phyloP scores from a whole-genome alignment of 2,329 filamentous ascomycete species.

The Hymenoscyphus fructigenus region DNA sequence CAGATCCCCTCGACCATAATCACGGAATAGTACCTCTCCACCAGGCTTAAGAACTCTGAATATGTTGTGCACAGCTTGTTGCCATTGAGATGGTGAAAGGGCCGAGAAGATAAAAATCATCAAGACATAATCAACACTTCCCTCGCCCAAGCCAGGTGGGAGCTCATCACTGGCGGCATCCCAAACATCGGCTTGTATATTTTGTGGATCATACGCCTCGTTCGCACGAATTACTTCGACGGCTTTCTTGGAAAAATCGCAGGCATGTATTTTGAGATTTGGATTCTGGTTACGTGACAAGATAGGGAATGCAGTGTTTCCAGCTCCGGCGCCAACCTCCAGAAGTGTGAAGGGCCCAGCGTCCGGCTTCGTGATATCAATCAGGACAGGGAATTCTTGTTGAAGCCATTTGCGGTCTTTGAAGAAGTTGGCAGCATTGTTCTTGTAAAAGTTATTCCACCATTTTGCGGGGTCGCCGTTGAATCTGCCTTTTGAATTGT shows the following conservation, averaged over 20 bases:
- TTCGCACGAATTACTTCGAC: conserved; percentile 88
- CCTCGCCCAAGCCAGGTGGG: conserved; percentile 73
- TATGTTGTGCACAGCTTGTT: conserved; percentile 76
- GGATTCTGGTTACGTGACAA: conserved; percentile 81
- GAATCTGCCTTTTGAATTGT: conserved; percentile 65
- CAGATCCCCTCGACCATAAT: conserved; percentile 93
- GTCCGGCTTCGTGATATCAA: conserved; percentile 67
- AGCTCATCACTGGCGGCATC: conserved; percentile 74
- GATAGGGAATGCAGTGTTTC: conserved; percentile 94
- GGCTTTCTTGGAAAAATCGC: conserved; percentile 93
- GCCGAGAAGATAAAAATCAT: conserved; percentile 98
- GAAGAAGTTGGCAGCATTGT: conserved; percentile 97
- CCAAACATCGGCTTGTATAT: conserved; percentile 92
- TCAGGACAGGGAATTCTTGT: conserved; percentile 92
- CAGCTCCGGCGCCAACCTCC: conserved; percentile 92
- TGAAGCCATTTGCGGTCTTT: conserved; percentile 97
- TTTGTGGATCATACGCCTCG: conserved; percentile 68
- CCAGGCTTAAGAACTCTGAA: conserved; percentile 83
- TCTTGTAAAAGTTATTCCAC: conserved; percentile 99
- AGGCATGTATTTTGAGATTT: conserved; percentile 81
- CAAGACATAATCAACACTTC: conserved; percentile 85
- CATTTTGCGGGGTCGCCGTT: conserved; percentile 89
- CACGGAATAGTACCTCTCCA: conserved; percentile 90
- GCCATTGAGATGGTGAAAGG: conserved; percentile 81
- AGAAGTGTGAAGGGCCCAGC: conserved; percentile 71